phyloP scores from a whole-genome alignment of 768 basidiomycete species.

The Rhizopogon vinicolor region DNA sequence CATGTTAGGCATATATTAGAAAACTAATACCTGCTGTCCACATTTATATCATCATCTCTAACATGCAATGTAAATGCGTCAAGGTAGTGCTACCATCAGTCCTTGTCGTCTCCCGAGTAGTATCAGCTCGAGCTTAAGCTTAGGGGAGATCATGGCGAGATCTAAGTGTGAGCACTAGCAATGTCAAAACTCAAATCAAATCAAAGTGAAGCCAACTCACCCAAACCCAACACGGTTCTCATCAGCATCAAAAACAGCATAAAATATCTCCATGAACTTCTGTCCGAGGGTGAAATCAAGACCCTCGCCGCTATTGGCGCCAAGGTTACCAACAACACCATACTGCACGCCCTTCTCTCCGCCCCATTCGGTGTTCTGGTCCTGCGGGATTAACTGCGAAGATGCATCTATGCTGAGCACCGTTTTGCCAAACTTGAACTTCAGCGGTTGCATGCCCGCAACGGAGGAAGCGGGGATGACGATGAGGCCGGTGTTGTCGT shows the following conservation, averaged over 20 bases:
- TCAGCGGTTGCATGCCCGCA: slow-evolving; percentile 9
- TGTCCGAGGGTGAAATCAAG: slow-evolving; percentile 13
- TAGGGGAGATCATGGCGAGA: neutral
- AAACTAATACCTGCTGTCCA: too few species aligned
- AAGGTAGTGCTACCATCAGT: too few species aligned
- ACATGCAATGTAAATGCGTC: too few species aligned
- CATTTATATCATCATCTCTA: too few species aligned
- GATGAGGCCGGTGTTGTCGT: slow-evolving; percentile 8
- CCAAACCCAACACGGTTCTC: neutral
- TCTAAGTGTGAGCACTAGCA: neutral
- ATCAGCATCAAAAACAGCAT: slow-evolving; percentile 5
- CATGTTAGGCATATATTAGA: too few species aligned
- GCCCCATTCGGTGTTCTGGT: slow-evolving; percentile 12
- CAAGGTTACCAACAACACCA: slow-evolving; percentile 2
- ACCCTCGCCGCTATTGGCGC: slow-evolving; percentile 3
- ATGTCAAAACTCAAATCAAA: neutral
- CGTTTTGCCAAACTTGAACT: slow-evolving; percentile 8
- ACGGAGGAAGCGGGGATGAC: slow-evolving; percentile 14
- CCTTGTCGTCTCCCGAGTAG: too few species aligned
- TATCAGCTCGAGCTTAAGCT: neutral
- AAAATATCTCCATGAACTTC: slow-evolving; percentile 15
- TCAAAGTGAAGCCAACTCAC: neutral
- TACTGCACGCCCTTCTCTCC: slow-evolving; percentile 9
- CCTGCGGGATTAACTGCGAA: slow-evolving; percentile 13
- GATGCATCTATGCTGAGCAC: slow-evolving; percentile 14